phyloP scores from a whole-genome alignment of 176 grass and related monocot species.

The Oryza coarctata region DNA sequence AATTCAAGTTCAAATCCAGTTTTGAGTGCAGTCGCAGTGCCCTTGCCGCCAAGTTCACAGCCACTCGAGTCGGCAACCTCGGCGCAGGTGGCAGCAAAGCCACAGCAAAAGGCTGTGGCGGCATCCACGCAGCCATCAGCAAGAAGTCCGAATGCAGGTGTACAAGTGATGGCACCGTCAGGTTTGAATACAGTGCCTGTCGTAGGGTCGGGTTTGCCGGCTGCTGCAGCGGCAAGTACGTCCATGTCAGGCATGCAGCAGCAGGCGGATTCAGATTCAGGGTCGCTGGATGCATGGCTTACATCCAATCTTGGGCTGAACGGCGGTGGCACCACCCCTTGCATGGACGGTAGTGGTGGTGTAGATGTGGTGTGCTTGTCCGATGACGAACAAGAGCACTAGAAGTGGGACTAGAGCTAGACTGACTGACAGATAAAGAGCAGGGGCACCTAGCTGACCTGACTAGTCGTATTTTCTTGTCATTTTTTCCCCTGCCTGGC shows the following conservation, averaged over 20 bases:
- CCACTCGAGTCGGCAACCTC: not conserved
- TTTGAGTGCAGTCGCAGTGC: not conserved
- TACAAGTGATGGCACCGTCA: not conserved
- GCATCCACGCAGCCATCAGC: too few species aligned
- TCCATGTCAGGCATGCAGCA: not conserved
- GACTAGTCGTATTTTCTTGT: not conserved
- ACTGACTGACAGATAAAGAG: not conserved
- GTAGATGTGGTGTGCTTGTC: conserved; percentile 45
- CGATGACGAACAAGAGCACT: conserved; percentile 37
- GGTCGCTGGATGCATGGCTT: conserved; percentile 45
- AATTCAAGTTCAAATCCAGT: not conserved
- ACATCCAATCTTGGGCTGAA: conserved; percentile 37
- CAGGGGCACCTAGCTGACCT: not conserved
- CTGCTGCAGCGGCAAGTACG: too few species aligned
- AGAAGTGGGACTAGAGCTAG: not conserved
- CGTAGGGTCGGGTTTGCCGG: not conserved
- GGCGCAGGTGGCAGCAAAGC: too few species aligned
- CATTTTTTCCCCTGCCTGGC: not conserved
- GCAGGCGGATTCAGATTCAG: not conserved
- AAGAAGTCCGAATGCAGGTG: not conserved
- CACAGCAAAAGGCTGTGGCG: not conserved
- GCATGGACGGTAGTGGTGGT: not conserved
- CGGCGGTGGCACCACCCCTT: not conserved
- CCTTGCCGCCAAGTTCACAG: not conserved
- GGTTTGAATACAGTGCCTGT: not conserved